Base-by-base conservation (phyloP, 306 rosid species). In the Vigna hirtella region DNA sequence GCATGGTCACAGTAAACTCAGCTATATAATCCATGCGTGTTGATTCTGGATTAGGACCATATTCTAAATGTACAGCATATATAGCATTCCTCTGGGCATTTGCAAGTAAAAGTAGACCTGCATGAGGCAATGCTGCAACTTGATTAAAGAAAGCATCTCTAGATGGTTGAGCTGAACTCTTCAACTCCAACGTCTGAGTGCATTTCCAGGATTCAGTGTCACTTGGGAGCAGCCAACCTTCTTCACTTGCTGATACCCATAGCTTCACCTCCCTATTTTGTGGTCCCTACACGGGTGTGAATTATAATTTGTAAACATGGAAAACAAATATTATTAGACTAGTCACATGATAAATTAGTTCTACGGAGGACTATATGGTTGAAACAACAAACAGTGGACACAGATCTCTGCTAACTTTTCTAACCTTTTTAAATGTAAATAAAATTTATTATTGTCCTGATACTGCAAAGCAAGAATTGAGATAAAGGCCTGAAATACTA, bases 31-130 rank as follows among this genome's bases (percentile, higher is more conserved):
- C 97, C 99, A 91, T 87, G 49, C 86, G 88, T 1, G 98, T 91
- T 52, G 92, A 77, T 42, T 90, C 89, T 32, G 99, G 98, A 83
- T 90, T 88, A 71, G 87, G 83, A 80, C 97, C 96, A 83, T 93
- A 96, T 59, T 90, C 98, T 55, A 93, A 63, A 86, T 96, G 99
- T 66, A 90, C 90, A 45, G 96, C 98, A 88, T 96, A 96, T 77
- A 96, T 96, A 73, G 99, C 98, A 86, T 96, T 96, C 90, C 88
- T 96, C 89, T 96, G 93, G 48, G 99, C 98, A 93, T 96, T 96
- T 78, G 98, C 99, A 88, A 96, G 90, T 77, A 96, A 82, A 68
- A 96, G 94, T 86, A 96, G 96, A 73, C 99, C 98, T 81, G 97
- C 97, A 80, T 90, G 92, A 66, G 99, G 80, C 81, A 96, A 79